Conservation (phyloP, 345 rosid species). For the Barbarea vulgaris region DNA sequence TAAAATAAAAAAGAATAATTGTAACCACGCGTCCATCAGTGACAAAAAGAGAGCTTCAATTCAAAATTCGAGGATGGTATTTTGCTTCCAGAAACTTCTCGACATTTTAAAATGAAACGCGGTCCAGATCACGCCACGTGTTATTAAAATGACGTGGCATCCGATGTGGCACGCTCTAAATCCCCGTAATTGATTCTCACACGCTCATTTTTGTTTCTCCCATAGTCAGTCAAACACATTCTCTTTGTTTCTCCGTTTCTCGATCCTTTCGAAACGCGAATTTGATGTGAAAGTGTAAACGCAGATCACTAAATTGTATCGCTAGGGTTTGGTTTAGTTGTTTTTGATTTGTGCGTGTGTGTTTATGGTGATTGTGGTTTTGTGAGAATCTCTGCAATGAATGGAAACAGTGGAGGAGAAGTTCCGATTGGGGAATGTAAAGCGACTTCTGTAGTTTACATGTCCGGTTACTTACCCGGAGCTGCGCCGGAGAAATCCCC, state of each 20-base stretch:
- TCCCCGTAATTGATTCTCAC: conserved; percentile 54
- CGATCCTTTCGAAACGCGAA: not conserved
- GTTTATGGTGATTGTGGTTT: conserved; percentile 6
- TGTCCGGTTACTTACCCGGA: conserved; percentile 88
- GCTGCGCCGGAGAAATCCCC: conserved; percentile 65
- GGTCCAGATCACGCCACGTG: conserved; percentile 56
- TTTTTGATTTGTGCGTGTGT: not conserved
- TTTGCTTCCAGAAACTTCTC: conserved; percentile 64
- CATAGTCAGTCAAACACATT: conserved; percentile 15
- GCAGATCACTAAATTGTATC: not conserved
- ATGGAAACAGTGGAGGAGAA: conserved; percentile 35
- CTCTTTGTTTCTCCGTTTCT: not conserved
- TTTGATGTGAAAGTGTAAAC: conserved; percentile 5
- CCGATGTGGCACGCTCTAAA: conserved; percentile 54
- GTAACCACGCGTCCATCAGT: conserved; percentile 46
- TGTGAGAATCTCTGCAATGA: conserved; percentile 31
- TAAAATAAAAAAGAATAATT: not conserved
- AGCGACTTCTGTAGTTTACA: conserved; percentile 47
- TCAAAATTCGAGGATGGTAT: conserved; percentile 8
- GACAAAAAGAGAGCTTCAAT: not conserved
- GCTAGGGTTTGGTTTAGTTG: not conserved
- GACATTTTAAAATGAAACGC: conserved; percentile 33
- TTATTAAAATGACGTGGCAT: conserved; percentile 26
- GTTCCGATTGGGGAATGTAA: conserved; percentile 45
- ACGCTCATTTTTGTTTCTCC: not conserved